Base-by-base conservation (phyloP, 768 basidiomycete genomes). In the Austroboletus eburneus region DNA sequence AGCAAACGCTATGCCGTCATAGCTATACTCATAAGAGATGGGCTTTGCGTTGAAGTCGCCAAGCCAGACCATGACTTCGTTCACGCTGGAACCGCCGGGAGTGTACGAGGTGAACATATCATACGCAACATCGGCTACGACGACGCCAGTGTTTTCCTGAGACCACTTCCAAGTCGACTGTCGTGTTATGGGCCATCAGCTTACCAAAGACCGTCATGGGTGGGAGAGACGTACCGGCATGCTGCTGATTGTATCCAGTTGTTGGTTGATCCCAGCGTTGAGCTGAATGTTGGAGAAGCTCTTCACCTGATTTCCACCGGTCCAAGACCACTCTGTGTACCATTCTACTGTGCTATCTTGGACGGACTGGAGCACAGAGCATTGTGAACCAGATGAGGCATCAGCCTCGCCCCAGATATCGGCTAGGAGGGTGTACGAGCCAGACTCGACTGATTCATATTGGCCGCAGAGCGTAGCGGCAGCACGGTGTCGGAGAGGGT, bases 31-130 rank as follows among this genome's bases (percentile, higher is more conserved):
- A 17, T 67, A 62, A 13, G 79, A 79, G 50, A 84, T 82, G 1
- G 83, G 83, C 3, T 73, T 73, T 4, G 81, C 74, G 51, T 77
- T 76, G 67, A 62, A 72, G 55, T 75, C 79, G 1, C 71, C 80
- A 13, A 83, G 72, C 83, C 83, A 84, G 49, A 85, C 63, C 83
- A 85, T 85, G 54, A 83, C 71, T 50, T 76, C 74, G 50, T 67
- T 55, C 25, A 53, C 49, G 43, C 72, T 72, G 32, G 70, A 61
- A 25, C 81, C 81, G 1, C 75, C 75, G 29, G 77, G 34, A 5
- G 67, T 66, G 49, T 55, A 56, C 2, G 82, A 76, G 0, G 82
- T 85, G 69, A 85, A 86, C 1, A 85, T 49, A 51, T 85, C 83
- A 48, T 73, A 85, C 6, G 82, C 79, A 22, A 82, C 71, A 46